A percentile compares a stretch with the other conserved stretches of the same genome.
Conservation (phyloP, 1,139 yeast genomes). For the Scheffersomyces lignicola region DNA sequence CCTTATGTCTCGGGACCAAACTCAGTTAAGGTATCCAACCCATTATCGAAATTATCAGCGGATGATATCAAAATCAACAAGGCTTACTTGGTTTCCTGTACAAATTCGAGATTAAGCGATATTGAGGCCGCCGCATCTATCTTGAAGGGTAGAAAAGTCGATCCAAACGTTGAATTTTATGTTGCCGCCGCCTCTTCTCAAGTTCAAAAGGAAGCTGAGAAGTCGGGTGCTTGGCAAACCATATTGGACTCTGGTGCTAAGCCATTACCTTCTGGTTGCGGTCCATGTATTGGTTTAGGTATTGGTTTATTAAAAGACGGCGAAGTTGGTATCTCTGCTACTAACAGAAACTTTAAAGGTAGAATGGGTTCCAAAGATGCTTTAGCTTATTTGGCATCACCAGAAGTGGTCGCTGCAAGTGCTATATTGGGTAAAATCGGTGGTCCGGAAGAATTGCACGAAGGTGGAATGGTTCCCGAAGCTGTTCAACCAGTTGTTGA, state of each 20-base stretch:
- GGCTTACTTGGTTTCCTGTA: constrained; percentile 97
- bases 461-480: constrained; percentile 53
- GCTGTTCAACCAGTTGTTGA: constrained; percentile 47
- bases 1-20: constrained; percentile 96
- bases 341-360: constrained; percentile 97
- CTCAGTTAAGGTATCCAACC: constrained; percentile 85
- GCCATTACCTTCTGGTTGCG: constrained; percentile 98
- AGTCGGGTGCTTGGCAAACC: constrained; percentile 87
- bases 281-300: constrained; percentile 98
- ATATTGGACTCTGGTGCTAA: constrained; percentile 90
- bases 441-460: constrained; percentile 76
- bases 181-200: constrained; percentile 96
- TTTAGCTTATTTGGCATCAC: constrained; percentile 91
- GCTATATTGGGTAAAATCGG: constrained; percentile 93
- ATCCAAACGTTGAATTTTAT: constrained; percentile 88
- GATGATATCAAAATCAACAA: constrained; percentile 80
- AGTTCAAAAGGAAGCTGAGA: constrained; percentile 91
- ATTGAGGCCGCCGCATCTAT: constrained; percentile 91
- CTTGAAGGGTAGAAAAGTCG: constrained; percentile 75
- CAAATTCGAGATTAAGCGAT: constrained; percentile 91
- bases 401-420: constrained; percentile 97
- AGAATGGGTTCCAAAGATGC: constrained; percentile 99
- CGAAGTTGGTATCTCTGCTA: constrained; percentile 97
- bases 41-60: constrained; percentile 71
- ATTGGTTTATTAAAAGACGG: constrained; percentile 91